Evolutionary conservation across 2,329 filamentous ascomycete species (phyloP).

Genomic region (Passalora sequoiae): DNA sequence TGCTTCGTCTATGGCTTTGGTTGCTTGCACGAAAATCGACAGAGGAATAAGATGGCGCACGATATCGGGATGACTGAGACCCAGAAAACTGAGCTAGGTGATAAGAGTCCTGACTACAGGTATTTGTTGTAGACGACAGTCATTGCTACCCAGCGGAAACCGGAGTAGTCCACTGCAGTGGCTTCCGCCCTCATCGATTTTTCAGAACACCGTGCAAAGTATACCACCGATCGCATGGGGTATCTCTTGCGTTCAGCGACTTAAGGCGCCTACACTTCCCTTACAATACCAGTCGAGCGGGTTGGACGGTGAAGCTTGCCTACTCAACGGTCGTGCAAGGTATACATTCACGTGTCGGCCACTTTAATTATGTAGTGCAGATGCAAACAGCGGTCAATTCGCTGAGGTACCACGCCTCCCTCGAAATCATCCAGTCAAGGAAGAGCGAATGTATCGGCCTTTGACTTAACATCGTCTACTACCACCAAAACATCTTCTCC

Average conservation of each 20-base stretch:
- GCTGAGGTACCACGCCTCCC: too few species aligned
- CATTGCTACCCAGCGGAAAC: not conserved
- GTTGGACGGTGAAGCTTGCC: too few species aligned
- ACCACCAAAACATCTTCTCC: not conserved
- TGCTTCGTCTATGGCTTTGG: conserved; percentile 57
- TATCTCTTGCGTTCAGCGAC: too few species aligned
- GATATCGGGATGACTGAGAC: conserved; percentile 53
- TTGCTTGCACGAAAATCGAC: conserved; percentile 57
- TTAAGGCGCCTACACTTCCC: too few species aligned
- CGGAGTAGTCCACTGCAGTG: not conserved
- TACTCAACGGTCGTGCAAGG: too few species aligned
- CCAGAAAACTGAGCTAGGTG: conserved; percentile 58
- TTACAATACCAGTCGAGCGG: too few species aligned
- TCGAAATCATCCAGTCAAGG: too few species aligned
- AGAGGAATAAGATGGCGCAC: conserved; percentile 46
- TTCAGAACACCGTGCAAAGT: too few species aligned
- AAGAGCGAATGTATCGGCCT: not conserved
- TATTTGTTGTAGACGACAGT: conserved; percentile 48
- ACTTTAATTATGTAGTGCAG: too few species aligned
- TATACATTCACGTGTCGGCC: too few species aligned
- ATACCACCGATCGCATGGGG: too few species aligned
- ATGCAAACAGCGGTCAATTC: too few species aligned
- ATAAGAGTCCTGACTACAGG: conserved; percentile 56
- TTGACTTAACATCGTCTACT: not conserved
- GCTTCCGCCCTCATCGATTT: not conserved